Conservation (phyloP, 208 protist species). For the Wallacemonas sp. region DNA sequence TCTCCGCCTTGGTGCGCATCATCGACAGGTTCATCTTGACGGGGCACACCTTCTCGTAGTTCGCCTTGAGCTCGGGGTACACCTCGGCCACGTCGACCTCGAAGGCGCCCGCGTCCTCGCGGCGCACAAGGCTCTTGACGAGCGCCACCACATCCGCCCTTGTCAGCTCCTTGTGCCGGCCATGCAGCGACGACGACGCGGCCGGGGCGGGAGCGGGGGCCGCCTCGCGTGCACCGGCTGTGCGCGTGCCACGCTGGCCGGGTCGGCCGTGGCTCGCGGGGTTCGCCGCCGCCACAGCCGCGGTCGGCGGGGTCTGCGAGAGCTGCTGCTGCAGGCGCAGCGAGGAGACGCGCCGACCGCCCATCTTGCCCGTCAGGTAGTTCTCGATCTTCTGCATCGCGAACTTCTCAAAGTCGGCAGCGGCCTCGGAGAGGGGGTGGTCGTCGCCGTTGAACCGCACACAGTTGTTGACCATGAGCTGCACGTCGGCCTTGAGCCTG, state of each 20-base stretch:
- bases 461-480: conserved; percentile 88
- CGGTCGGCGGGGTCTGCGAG: neutral
- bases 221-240: no score
- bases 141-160: conserved; percentile 52
- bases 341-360: conserved; percentile 62
- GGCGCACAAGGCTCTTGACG: conserved; percentile 59
- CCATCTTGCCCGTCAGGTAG: conserved; percentile 59
- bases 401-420: conserved; percentile 66
- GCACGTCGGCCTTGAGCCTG: conserved; percentile 59
- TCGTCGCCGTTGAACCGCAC: conserved; percentile 75
- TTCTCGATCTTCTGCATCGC: conserved; percentile 60
- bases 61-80: conserved; percentile 70
- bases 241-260: no score
- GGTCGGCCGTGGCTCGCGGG: neutral
- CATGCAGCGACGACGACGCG: neutral
- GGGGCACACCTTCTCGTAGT: conserved; percentile 73
- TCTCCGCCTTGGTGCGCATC: conserved; percentile 59
- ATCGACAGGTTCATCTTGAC: conserved; percentile 77
- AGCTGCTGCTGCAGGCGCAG: conserved; percentile 42
- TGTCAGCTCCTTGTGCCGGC: conserved; percentile 7
- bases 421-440: conserved; percentile 49
- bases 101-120: conserved; percentile 78
- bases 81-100: conserved; percentile 71
- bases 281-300: neutral
- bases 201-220: neutral